Base-by-base conservation (phyloP, 192 early-diverging fungal genomes). In the Coemansia pectinata region DNA sequence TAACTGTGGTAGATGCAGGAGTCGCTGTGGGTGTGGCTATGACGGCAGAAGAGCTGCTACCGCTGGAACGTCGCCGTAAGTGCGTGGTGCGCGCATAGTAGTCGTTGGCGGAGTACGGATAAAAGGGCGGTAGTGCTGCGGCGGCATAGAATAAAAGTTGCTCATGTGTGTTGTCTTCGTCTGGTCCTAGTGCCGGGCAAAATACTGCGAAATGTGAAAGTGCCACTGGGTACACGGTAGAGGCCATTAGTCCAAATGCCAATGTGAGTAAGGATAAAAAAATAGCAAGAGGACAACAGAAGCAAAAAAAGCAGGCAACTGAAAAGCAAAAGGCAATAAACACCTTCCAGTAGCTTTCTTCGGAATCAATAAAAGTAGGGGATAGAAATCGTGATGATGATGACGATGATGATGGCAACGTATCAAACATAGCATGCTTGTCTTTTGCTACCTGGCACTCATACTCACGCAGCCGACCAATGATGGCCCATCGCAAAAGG, bases 141-240 rank as follows among this genome's bases (percentile, higher is more conserved):
- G 91, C 89, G 0, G 87, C 82, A 65, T 92, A 93, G 59, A 88
- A 93, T 4, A 93, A 73, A 19, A 93, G 76, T 73, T 93, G 92
- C 55, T 93, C 90, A 76, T 89, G 86, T 7, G 89, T 83, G n/a
- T 77, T 88, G 65, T 92, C 91, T 67, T 92, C 92, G 48, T 80
- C 78, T 0, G 79, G 78, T 0, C 91, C 88, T 48, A 92, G 79
- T 40, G 81, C 83, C 10, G 92, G 90, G 65, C 91, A 91, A 68
- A 90, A 93, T 14, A 93, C 82, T 47, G 90, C 88, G 74, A 93
- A 93, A 71, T 90, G 89, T 15, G 88, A 83, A 8, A 93, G 71
- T n/a, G 79, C 79, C n/a, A 72, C 71, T 2, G 79, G 71, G 58
- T 81, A 77, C 0, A 72, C 31, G 3, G 55, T 65, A 36, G 71